Percentiles rank a stretch among this genome's conserved stretches.
Evolutionary conservation across 441 rosid genomes (phyloP).

Genomic region (Corymbia calophylla): DNA sequence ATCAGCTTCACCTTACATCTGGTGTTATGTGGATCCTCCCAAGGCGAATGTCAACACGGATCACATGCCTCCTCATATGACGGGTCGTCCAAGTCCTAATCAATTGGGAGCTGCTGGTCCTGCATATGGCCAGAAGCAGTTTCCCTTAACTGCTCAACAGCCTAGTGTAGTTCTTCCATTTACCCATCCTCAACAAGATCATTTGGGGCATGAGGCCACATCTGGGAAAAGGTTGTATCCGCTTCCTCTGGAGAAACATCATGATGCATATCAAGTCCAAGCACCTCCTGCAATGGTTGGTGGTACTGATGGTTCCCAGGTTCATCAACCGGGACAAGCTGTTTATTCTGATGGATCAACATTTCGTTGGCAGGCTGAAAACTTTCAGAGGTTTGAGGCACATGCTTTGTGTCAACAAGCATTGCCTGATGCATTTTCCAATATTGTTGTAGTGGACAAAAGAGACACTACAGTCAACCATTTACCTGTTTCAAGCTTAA

Average conservation of each 20-base stretch:
- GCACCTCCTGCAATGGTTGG: slow-evolving; percentile 28
- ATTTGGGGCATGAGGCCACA: slow-evolving; percentile 30
- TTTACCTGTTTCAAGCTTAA: slow-evolving; percentile 14
- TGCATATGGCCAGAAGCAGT: slow-evolving; percentile 26
- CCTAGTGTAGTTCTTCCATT: slow-evolving; percentile 31
- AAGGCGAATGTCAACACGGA: slow-evolving; percentile 24
- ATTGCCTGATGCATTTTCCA: slow-evolving; percentile 59
- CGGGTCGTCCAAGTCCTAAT: slow-evolving; percentile 32
- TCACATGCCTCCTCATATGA: slow-evolving; percentile 25
- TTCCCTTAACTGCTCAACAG: slow-evolving; percentile 25
- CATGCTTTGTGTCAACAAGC: slow-evolving; percentile 53
- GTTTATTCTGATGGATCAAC: slow-evolving; percentile 34
- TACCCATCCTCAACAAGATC: slow-evolving; percentile 29
- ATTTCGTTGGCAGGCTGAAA: slow-evolving; percentile 30
- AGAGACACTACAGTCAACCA: slow-evolving; percentile 19
- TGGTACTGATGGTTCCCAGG: slow-evolving; percentile 38
- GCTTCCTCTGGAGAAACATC: slow-evolving; percentile 41
- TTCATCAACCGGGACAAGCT: slow-evolving; percentile 30
- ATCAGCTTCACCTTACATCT: slow-evolving; percentile 15
- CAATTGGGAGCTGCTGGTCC: slow-evolving; percentile 22
- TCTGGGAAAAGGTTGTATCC: slow-evolving; percentile 30
- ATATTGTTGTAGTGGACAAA: slow-evolving; percentile 33
- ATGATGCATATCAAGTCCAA: slow-evolving; percentile 28
- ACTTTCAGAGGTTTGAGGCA: slow-evolving; percentile 33
- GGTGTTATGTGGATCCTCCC: slow-evolving; percentile 27